These are phyloP conservation scores for Effrenium voratum DNA, from an alignment of 73 alveolate species.

Conservation along the genomic window DNA sequence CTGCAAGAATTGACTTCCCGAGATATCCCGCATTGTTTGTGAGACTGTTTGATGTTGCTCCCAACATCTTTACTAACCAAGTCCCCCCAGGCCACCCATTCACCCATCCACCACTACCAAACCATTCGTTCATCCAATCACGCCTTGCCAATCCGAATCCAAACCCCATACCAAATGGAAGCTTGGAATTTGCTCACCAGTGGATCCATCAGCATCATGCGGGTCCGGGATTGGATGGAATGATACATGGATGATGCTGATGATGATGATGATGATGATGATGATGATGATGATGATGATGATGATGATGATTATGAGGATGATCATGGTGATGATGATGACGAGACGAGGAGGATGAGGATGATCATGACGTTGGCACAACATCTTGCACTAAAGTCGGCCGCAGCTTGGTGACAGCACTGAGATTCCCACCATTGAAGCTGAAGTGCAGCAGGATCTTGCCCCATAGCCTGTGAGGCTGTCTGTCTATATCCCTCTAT, in stretches of 20 bases:
- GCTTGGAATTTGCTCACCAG: too few species aligned
- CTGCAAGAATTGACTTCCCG: background rate
- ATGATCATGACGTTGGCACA: background rate
- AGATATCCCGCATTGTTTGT: background rate
- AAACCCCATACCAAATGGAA: too few species aligned
- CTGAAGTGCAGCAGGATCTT: conserved; percentile 60
- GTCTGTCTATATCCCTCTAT: too few species aligned
- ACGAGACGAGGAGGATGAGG: background rate
- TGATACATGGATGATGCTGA: background rate
- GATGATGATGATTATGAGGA: background rate
- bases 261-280: background rate
- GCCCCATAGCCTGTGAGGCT: too few species aligned
- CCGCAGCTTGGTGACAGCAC: background rate
- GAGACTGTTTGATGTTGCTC: background rate
- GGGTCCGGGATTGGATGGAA: too few species aligned
- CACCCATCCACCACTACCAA: too few species aligned
- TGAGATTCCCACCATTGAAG: conserved; percentile 26
- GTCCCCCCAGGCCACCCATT: too few species aligned
- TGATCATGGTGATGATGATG: background rate
- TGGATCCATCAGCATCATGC: too few species aligned
- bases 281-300: background rate
- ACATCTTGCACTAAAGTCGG: too few species aligned
- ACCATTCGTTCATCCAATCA: too few species aligned
- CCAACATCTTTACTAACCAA: background rate
- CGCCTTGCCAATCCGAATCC: too few species aligned